Evolutionary conservation across 2,329 filamentous ascomycete species (phyloP).

Genomic region (Paradendryphiella salina): DNA sequence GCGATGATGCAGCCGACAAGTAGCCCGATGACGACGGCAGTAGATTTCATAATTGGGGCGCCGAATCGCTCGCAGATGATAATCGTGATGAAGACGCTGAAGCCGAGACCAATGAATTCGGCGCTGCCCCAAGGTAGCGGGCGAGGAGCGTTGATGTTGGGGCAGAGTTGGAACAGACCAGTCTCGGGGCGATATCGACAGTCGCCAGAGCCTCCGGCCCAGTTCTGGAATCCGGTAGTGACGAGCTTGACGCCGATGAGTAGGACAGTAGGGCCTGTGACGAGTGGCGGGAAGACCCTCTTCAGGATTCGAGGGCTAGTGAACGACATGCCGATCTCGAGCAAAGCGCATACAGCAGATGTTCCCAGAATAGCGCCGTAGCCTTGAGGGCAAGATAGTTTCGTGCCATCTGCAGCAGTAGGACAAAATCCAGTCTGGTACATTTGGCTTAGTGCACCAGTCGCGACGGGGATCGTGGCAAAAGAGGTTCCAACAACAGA

Average conservation of each 20-base stretch:
- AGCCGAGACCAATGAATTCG: conserved; percentile 77
- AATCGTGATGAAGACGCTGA: conserved; percentile 78
- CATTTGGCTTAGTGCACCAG: conserved; percentile 74
- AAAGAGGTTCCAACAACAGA: conserved; percentile 81
- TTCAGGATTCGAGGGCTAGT: conserved; percentile 69
- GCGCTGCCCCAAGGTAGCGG: conserved; percentile 76
- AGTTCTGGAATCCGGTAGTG: conserved; percentile 71
- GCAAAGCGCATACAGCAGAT: conserved; percentile 50
- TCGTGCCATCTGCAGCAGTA: conserved; percentile 62
- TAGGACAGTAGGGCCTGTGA: conserved; percentile 69
- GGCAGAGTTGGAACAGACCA: conserved; percentile 65
- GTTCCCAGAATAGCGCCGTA: conserved; percentile 78
- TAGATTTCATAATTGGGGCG: conserved; percentile 81
- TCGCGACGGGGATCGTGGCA: conserved; percentile 72
- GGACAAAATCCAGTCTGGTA: conserved; percentile 73
- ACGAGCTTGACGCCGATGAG: conserved; percentile 76
- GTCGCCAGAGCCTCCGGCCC: conserved; percentile 73
- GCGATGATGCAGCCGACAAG: conserved; percentile 78
- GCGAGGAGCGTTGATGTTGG: conserved; percentile 65
- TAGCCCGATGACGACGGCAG: conserved; percentile 73
- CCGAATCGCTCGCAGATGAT: conserved; percentile 81
- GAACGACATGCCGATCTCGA: conserved; percentile 76
- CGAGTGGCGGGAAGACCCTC: conserved; percentile 76
- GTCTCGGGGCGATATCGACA: conserved; percentile 52
- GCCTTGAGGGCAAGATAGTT: conserved; percentile 72